Percentiles rank a stretch among this genome's conserved stretches.
phyloP scores from a whole-genome alignment of 129 eudicot species.

The Kitagawia praeruptora region DNA sequence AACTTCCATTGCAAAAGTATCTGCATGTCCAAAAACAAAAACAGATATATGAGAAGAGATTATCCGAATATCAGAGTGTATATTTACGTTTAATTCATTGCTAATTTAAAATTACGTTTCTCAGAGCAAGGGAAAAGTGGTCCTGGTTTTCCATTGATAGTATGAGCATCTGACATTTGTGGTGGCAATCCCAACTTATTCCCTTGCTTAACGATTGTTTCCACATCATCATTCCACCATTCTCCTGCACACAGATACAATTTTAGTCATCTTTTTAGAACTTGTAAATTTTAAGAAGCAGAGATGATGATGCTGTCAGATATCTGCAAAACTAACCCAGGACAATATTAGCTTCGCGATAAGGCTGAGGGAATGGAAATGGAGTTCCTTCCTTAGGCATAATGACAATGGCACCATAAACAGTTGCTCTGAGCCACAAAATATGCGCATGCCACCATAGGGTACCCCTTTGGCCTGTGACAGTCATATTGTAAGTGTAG shows the following conservation, averaged over 20 bases:
- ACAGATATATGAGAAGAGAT: not conserved
- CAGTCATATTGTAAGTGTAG: constrained; percentile 33
- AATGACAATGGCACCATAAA: constrained; percentile 46
- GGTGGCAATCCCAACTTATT: constrained; percentile 46
- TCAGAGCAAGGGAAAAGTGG: constrained; percentile 42
- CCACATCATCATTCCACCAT: constrained; percentile 48
- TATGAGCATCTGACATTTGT: constrained; percentile 41
- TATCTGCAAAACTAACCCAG: constrained; percentile 1
- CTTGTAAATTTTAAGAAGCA: not conserved
- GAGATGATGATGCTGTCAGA: not conserved
- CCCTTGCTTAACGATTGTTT: constrained; percentile 33
- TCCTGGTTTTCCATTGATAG: constrained; percentile 49
- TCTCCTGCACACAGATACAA: constrained; percentile 17
- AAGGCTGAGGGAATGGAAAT: constrained; percentile 38
- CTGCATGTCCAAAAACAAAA: constrained; percentile 2
- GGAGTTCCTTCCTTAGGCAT: constrained; percentile 45
- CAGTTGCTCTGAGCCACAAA: constrained; percentile 45
- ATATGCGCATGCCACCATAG: constrained; percentile 52
- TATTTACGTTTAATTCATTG: not conserved
- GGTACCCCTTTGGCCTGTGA: constrained; percentile 39
- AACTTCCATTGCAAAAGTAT: constrained; percentile 41
- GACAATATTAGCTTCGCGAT: constrained; percentile 19
- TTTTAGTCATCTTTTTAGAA: not conserved
- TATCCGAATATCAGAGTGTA: not conserved
- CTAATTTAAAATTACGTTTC: constrained; percentile 21